Percentiles rank a stretch among this genome's conserved stretches.
These are phyloP conservation scores for Fusarium heterosporum DNA, from an alignment of 2,329 filamentous ascomycete species.

Conservation along the genomic window DNA sequence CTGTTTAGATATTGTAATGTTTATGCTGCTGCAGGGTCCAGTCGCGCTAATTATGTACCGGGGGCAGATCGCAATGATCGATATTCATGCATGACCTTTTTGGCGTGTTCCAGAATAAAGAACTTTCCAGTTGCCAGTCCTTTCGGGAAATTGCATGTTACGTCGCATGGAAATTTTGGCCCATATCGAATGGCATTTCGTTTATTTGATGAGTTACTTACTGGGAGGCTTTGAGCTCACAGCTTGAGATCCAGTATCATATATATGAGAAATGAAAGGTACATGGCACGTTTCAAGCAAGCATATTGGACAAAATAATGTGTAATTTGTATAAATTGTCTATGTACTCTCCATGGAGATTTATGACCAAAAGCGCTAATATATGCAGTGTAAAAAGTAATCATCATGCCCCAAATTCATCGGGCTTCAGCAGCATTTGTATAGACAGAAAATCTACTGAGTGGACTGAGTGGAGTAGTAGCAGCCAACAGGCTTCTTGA, in stretches of 20 bases:
- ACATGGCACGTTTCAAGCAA: no score
- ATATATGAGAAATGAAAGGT: neutral
- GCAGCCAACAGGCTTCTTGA: slow-evolving; percentile 53
- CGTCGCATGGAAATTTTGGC: neutral
- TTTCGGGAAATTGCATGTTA: neutral
- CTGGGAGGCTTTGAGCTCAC: no score
- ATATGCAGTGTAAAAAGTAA: slow-evolving; percentile 7
- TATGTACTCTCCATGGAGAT: slow-evolving; percentile 16
- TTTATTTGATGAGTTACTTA: no score
- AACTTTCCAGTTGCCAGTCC: neutral
- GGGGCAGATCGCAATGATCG: slow-evolving; percentile 1
- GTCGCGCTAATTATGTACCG: slow-evolving; percentile 13
- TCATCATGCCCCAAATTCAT: neutral
- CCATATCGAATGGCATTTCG: no score
- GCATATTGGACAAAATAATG: neutral
- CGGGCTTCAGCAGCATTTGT: neutral
- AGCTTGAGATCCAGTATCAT: neutral
- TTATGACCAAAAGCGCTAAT: slow-evolving; percentile 5
- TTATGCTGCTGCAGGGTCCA: neutral
- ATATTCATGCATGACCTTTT: slow-evolving; percentile 5
- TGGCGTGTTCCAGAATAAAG: neutral
- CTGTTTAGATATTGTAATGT: no score
- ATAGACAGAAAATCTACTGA: slow-evolving; percentile 7
- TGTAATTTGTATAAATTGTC: neutral
- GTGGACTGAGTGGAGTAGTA: no score